A percentile compares a stretch with the other conserved stretches of the same genome.
phyloP scores from a whole-genome alignment of 352 stramenopile genomes.

The Globisporangium camurandrum region DNA sequence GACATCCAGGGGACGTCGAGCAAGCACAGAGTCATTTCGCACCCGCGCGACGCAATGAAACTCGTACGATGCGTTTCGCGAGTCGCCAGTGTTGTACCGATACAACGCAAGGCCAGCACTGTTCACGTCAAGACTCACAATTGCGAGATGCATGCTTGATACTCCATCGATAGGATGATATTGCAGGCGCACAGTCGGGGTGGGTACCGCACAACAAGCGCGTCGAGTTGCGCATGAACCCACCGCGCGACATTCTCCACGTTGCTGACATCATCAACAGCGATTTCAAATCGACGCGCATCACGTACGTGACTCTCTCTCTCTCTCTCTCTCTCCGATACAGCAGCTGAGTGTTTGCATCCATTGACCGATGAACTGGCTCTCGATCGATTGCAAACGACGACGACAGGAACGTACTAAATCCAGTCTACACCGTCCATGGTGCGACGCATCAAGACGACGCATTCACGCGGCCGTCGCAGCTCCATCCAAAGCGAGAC shows the following conservation, averaged over 20 bases:
- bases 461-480: slow-evolving; percentile 30
- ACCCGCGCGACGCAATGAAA: slow-evolving; percentile 39
- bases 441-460: slow-evolving; percentile 51
- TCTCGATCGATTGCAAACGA: too few species aligned
- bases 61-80: too few species aligned
- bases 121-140: neutral
- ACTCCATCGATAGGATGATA: slow-evolving; percentile 31
- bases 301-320: slow-evolving; percentile 66
- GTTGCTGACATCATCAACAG: slow-evolving; percentile 63
- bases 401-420: slow-evolving; percentile 70
- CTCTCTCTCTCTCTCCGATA: too few species aligned
- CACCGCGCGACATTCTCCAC: slow-evolving; percentile 55
- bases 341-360: too few species aligned
- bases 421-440: slow-evolving; percentile 70
- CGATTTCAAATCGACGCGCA: slow-evolving; percentile 59
- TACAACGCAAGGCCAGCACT: too few species aligned
- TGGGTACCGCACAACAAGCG: slow-evolving; percentile 54
- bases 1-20: slow-evolving; percentile 64
- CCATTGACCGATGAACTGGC: too few species aligned
- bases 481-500: slow-evolving; percentile 38
- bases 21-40: slow-evolving; percentile 28
- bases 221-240: slow-evolving; percentile 33
- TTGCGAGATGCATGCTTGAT: neutral
- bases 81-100: too few species aligned
- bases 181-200: slow-evolving; percentile 40